Base-by-base conservation (phyloP, 257 asterid genomes). In the Scutellaria minor region DNA sequence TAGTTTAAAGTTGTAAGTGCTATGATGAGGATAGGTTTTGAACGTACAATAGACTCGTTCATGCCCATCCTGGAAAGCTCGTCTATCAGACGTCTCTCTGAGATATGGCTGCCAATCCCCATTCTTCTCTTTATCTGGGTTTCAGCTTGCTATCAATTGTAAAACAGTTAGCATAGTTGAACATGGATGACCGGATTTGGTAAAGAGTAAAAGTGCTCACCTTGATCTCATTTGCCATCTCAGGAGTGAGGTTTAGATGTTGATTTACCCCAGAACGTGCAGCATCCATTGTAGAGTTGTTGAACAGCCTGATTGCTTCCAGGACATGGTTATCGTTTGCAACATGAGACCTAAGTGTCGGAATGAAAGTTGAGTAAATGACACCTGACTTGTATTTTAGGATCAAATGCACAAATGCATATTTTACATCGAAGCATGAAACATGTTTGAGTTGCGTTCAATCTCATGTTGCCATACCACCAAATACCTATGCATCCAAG, bases 31-130 rank as follows among this genome's bases (percentile, higher is more conserved):
- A 74, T 20, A 31, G 37, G 55, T 53, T 60, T 52, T 60, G 72
- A 41, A 20, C 57, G 88, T 79, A 95, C 98, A 64, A 88, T 85
- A 46, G 96, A 90, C 75, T 92, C 97, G 66, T 90, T 95, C 88
- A 95, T 72, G 80, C 97, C 98, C 96, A 95, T 92, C 75, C 96
- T 88, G 13, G 89, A 66, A 51, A 95, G 97, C 53, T 95, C 99
- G 31, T 90, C 99, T 15, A 95, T 83, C 81, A 95, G 82, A 24
- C 97, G 85, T 72, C 98, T 85, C 85, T 92, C 97, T 46, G 99
- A 92, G 74, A 95, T 80, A 62, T 87, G 92, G 78, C 96, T 90
- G 59, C 98, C 99, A 0, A 95, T 95, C 70, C 97, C 99, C 96
- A 95, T 88, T 77, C 98, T 87, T 83, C 99, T 87, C 87, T 88